A percentile compares a stretch with the other conserved stretches of the same genome.
Evolutionary conservation across 257 asterid species (phyloP).

Genomic region (Craterostigma plantagineum): DNA sequence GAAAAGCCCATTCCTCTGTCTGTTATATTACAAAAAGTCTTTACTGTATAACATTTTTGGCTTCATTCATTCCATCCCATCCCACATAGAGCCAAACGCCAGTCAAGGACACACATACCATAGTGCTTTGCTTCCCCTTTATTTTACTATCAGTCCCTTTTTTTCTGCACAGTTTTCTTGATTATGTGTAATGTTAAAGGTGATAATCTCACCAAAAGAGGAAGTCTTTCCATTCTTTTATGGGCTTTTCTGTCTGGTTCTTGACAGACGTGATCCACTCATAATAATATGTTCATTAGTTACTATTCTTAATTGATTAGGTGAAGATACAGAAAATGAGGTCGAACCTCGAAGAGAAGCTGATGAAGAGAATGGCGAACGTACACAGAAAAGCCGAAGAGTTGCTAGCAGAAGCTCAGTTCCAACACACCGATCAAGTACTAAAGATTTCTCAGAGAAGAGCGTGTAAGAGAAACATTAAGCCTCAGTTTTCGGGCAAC

Average conservation of each 20-base stretch:
- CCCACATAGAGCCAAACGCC: conserved; percentile 54
- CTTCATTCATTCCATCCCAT: too few species aligned
- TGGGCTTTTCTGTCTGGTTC: too few species aligned
- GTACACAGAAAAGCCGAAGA: conserved; percentile 94
- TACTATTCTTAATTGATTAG: conserved; percentile 14
- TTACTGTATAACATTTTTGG: conserved; percentile 13
- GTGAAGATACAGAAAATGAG: conserved; percentile 92
- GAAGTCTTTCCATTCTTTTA: too few species aligned
- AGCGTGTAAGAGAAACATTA: conserved; percentile 31
- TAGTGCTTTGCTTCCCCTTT: too few species aligned
- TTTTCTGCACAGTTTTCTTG: too few species aligned
- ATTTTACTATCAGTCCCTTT: too few species aligned
- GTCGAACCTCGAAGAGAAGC: conserved; percentile 68
- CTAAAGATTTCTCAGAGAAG: conserved; percentile 28
- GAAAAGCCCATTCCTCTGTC: too few species aligned
- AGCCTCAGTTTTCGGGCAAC: conserved; percentile 17
- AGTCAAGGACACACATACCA: conserved; percentile 9
- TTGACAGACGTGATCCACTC: too few species aligned
- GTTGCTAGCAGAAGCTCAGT: conserved; percentile 57
- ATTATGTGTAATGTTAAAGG: too few species aligned
- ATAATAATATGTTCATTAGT: too few species aligned
- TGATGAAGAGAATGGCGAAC: conserved; percentile 82
- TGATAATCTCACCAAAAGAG: too few species aligned
- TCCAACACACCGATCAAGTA: conserved; percentile 67
- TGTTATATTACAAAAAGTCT: too few species aligned